Conservation (phyloP, 805 yeast genomes). For the Vanderwaltozyma verrucispora region DNA sequence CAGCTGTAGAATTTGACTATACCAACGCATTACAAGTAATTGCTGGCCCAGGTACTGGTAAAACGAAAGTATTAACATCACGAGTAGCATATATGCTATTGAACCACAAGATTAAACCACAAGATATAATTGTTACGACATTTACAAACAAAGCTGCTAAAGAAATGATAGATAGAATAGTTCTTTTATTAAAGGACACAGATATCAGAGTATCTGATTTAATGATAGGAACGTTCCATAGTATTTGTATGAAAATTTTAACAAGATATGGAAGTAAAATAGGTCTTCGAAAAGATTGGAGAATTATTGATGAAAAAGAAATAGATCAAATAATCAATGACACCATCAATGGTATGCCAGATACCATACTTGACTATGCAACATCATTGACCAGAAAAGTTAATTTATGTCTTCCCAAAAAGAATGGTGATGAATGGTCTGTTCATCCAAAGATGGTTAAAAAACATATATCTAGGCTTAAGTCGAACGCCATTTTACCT, state of each 20-base stretch:
- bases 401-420: slow-evolving; percentile 19
- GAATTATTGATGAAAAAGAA: slow-evolving; percentile 60
- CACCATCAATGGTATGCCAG: slow-evolving; percentile 29
- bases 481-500: slow-evolving; percentile 41
- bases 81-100: slow-evolving; percentile 64
- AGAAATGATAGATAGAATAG: slow-evolving; percentile 66
- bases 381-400: slow-evolving; percentile 19
- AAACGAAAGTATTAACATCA: slow-evolving; percentile 73
- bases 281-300: slow-evolving; percentile 35
- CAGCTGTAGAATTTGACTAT: slow-evolving; percentile 35
- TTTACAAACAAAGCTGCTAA: slow-evolving; percentile 89
- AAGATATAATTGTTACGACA: slow-evolving; percentile 70
- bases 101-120: slow-evolving; percentile 44
- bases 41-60: slow-evolving; percentile 66
- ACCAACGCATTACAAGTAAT: slow-evolving; percentile 39
- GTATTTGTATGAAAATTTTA: slow-evolving; percentile 58
- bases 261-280: slow-evolving; percentile 42
- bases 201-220: slow-evolving; percentile 34
- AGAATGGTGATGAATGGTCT: slow-evolving; percentile 26
- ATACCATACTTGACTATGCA: slow-evolving; percentile 26
- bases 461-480: slow-evolving; percentile 43
- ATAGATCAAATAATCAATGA: slow-evolving; percentile 28
- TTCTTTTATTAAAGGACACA: slow-evolving; percentile 25
- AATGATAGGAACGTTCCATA: slow-evolving; percentile 83
- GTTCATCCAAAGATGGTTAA: slow-evolving; percentile 34